These are phyloP conservation scores for Cyclanthera cordifolia DNA, from an alignment of 306 rosid genomes.

Conservation along the genomic window DNA sequence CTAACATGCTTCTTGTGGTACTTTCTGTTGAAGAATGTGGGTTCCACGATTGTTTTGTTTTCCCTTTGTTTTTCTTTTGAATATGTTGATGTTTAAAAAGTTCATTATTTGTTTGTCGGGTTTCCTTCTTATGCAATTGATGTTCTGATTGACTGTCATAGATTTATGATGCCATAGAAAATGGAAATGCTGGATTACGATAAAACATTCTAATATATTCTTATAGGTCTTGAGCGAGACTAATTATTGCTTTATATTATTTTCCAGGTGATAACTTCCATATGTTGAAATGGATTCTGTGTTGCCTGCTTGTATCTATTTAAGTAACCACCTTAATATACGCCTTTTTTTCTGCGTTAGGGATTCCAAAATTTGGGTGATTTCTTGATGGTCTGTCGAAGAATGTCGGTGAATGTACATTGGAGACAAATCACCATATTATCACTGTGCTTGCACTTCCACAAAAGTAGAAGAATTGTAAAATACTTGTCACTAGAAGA, in stretches of 20 bases:
- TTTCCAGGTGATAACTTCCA: background rate
- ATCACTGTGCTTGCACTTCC: background rate
- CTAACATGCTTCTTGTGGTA: background rate
- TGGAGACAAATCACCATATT: background rate
- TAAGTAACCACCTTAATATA: background rate
- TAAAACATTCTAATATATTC: background rate
- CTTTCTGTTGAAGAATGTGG: slow-evolving; percentile 10
- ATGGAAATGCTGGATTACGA: background rate
- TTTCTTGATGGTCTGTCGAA: background rate
- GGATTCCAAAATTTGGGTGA: background rate
- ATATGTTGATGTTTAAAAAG: background rate
- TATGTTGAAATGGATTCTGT: background rate
- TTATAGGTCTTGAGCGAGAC: background rate
- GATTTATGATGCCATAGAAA: background rate
- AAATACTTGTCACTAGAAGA: slow-evolving; percentile 4
- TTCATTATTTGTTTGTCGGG: background rate
- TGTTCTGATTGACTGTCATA: background rate
- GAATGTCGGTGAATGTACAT: background rate
- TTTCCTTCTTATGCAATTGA: background rate
- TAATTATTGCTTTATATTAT: background rate
- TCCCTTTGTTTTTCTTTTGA: background rate
- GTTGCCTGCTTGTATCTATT: background rate
- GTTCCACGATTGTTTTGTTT: background rate
- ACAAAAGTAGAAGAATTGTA: background rate
- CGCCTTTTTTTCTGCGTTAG: background rate